phyloP scores from a whole-genome alignment of 2,329 filamentous ascomycete genomes.

The Endoconidiophora polonica region DNA sequence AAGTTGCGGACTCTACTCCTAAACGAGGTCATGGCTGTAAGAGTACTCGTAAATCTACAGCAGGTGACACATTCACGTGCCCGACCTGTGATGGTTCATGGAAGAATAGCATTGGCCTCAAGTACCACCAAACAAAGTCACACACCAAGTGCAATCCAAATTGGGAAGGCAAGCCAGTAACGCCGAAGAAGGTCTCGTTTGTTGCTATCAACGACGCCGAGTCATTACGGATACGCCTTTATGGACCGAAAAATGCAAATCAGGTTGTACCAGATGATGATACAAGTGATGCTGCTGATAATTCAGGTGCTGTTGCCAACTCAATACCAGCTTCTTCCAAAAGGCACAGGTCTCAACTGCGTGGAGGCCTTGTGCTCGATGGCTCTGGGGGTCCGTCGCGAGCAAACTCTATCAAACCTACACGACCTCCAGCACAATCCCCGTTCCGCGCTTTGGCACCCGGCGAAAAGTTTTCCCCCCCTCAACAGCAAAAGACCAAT shows the following conservation, averaged over 20 bases:
- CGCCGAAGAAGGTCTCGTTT: constrained; percentile 7
- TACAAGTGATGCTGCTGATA: not conserved
- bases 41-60: not conserved
- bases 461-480: constrained; percentile 7
- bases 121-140: constrained; percentile 41
- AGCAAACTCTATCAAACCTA: not conserved
- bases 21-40: not conserved
- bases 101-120: constrained; percentile 42
- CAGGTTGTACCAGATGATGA: not conserved
- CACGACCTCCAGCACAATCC: not conserved
- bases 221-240: not conserved
- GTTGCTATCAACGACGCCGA: not conserved
- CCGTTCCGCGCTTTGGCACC: constrained; percentile 4
- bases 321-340: not conserved
- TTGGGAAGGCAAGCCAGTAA: constrained; percentile 16
- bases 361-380: constrained; percentile 7
- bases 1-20: not conserved
- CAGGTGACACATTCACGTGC: constrained; percentile 26
- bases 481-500: not conserved
- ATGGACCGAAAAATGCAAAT: not conserved
- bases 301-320: not conserved
- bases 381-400: not conserved
- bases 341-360: not conserved
- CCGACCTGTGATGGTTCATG: constrained; percentile 36
- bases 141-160: constrained; percentile 35